A percentile compares a stretch with the other conserved stretches of the same genome.
phyloP scores from a whole-genome alignment of 2,329 filamentous ascomycete genomes.

The Chaetomium globosum region DNA sequence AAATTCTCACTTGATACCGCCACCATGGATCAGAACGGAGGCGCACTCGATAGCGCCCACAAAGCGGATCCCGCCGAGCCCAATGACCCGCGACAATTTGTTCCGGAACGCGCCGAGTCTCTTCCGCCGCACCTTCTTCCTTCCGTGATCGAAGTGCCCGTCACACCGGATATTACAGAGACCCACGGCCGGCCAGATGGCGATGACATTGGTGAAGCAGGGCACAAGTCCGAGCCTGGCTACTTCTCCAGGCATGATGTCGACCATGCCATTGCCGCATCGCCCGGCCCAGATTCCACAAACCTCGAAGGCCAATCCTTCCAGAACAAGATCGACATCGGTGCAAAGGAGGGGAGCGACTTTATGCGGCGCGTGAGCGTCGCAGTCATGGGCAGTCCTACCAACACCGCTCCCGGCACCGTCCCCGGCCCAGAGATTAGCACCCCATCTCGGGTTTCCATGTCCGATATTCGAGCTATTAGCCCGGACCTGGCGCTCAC shows the following conservation, averaged over 20 bases:
- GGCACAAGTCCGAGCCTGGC: slow-evolving; percentile 26
- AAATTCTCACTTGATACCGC: not conserved
- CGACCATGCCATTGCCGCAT: slow-evolving; percentile 37
- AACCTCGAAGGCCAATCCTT: slow-evolving; percentile 31
- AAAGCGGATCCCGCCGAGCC: slow-evolving; percentile 16
- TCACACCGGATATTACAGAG: slow-evolving; percentile 46
- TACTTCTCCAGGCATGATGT: slow-evolving; percentile 40
- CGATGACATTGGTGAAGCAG: slow-evolving; percentile 15
- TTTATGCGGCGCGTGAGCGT: slow-evolving; percentile 51
- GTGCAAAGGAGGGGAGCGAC: slow-evolving; percentile 46
- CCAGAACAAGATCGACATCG: slow-evolving; percentile 38
- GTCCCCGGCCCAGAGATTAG: not conserved
- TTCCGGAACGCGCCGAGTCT: slow-evolving; percentile 17
- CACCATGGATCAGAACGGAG: slow-evolving; percentile 32
- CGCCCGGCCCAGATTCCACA: slow-evolving; percentile 32
- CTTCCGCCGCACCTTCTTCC: slow-evolving; percentile 44
- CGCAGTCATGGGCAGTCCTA: slow-evolving; percentile 43
- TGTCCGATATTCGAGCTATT: slow-evolving; percentile 58
- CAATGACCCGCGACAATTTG: not conserved
- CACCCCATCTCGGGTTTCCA: slow-evolving; percentile 47
- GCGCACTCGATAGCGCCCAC: slow-evolving; percentile 17
- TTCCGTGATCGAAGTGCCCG: slow-evolving; percentile 44
- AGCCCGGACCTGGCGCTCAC: slow-evolving; percentile 61
- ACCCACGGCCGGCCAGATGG: slow-evolving; percentile 24
- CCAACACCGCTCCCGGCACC: not conserved